These are phyloP conservation scores for Globisporangium radiosum DNA, from an alignment of 352 stramenopile species.

Conservation along the genomic window DNA sequence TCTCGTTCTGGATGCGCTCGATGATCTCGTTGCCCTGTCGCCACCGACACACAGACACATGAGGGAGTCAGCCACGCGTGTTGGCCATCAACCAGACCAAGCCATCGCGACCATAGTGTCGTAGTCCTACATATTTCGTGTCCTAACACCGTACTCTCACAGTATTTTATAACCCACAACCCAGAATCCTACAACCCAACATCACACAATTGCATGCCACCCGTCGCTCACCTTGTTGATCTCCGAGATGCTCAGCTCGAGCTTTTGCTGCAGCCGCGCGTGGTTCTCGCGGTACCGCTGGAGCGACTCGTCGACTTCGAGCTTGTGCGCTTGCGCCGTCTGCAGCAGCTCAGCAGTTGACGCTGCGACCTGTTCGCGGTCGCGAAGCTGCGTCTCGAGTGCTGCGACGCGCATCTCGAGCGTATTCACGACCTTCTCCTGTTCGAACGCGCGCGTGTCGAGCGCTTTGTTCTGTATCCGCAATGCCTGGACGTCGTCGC, in stretches of 20 bases:
- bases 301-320: conserved; percentile 81
- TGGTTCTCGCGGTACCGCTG: conserved; percentile 87
- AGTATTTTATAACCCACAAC: too few relatives aligned
- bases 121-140: too few relatives aligned
- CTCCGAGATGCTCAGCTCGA: conserved; percentile 85
- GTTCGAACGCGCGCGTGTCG: conserved; percentile 72
- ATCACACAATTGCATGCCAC: too few relatives aligned
- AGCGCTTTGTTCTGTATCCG: conserved; percentile 72
- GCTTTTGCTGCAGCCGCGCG: conserved; percentile 75
- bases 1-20: conserved; percentile 83
- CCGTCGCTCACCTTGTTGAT: conserved; percentile 78
- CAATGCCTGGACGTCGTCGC: conserved; percentile 44
- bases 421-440: conserved; percentile 81
- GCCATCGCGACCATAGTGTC: too few relatives aligned
- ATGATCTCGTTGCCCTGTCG: conserved; percentile 86
- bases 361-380: conserved; percentile 69
- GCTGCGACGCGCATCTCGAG: conserved; percentile 61
- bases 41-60: background rate
- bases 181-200: too few relatives aligned
- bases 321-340: conserved; percentile 59
- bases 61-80: too few relatives aligned
- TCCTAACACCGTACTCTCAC: too few relatives aligned
- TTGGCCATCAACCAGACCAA: too few relatives aligned
- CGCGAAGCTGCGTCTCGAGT: conserved; percentile 66
- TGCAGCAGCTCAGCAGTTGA: conserved; percentile 73